These are phyloP conservation scores for Microcyclospora tardicrescens DNA, from an alignment of 2,329 filamentous ascomycete genomes.

Conservation along the genomic window DNA sequence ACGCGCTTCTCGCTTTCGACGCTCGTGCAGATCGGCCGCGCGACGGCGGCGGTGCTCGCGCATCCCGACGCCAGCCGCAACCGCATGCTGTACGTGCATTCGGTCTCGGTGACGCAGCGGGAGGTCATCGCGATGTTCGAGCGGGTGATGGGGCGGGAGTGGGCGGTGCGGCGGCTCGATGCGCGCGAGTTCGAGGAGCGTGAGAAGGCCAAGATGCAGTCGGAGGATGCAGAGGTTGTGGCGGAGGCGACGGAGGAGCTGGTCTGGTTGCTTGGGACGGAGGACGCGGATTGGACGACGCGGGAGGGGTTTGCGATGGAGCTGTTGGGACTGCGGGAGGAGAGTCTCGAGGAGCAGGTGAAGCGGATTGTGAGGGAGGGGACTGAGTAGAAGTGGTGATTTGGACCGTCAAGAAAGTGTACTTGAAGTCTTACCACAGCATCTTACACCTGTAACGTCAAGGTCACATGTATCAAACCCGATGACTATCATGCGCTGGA, in stretches of 20 bases:
- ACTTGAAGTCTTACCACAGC: no score
- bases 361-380: conserved; percentile 13
- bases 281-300: conserved; percentile 20
- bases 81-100: conserved; percentile 44
- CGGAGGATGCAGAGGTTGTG: conserved; percentile 21
- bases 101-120: conserved; percentile 45
- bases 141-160: conserved; percentile 36
- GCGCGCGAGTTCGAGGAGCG: conserved; percentile 19
- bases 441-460: no score
- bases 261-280: conserved; percentile 19
- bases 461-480: no score
- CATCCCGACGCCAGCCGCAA: conserved; percentile 42
- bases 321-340: conserved; percentile 28
- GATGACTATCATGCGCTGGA: no score
- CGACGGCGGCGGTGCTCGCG: conserved; percentile 39
- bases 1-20: conserved; percentile 40
- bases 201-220: conserved; percentile 24
- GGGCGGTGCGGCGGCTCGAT: conserved; percentile 32
- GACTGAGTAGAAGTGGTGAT: no score
- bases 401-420: no score
- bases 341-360: conserved; percentile 27
- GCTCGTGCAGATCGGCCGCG: conserved; percentile 38
- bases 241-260: conserved; percentile 17
- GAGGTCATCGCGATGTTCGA: conserved; percentile 43
- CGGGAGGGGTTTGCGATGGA: conserved; percentile 29